Conservation (phyloP, 2,329 filamentous ascomycete species). For the Endoconidiophora polonica region DNA sequence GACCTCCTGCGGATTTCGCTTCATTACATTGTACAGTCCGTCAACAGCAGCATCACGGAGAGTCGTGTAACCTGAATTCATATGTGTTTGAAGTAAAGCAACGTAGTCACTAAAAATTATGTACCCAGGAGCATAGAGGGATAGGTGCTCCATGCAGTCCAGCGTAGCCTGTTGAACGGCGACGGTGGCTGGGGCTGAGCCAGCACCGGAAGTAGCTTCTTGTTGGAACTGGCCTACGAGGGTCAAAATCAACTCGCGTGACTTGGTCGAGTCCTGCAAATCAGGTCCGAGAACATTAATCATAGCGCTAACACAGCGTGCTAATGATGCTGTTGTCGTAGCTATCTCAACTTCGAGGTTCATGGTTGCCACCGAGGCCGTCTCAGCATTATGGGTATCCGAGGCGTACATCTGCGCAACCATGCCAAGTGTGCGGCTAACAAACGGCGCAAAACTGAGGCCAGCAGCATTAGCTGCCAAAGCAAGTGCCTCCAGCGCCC, state of each 20-base stretch:
- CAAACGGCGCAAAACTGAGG: constrained; percentile 77
- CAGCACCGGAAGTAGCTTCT: constrained; percentile 25
- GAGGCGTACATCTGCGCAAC: constrained; percentile 81
- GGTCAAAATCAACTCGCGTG: constrained; percentile 79
- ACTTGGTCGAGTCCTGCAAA: constrained; percentile 79
- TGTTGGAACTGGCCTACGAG: constrained; percentile 69
- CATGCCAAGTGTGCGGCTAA: constrained; percentile 83
- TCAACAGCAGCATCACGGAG: constrained; percentile 70
- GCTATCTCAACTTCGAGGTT: constrained; percentile 78
- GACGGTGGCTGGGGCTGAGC: constrained; percentile 30
- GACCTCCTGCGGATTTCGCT: constrained; percentile 71
- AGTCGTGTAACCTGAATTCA: constrained; percentile 50
- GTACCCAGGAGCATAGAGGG: constrained; percentile 75
- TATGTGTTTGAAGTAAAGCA: constrained; percentile 58
- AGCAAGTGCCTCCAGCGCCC: constrained; percentile 79
- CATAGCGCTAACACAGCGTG: constrained; percentile 80
- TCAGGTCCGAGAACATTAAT: constrained; percentile 95
- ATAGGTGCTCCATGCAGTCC: constrained; percentile 75
- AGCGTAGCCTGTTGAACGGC: constrained; percentile 61
- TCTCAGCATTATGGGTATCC: constrained; percentile 80
- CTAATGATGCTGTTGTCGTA: constrained; percentile 58
- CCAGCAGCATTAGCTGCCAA: constrained; percentile 83
- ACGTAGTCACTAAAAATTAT: constrained; percentile 78
- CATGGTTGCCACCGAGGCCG: constrained; percentile 62
- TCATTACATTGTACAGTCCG: constrained; percentile 88